Percentiles rank a stretch among this genome's conserved stretches.
These are phyloP conservation scores for Tetrapisispora fleetii DNA, from an alignment of 805 yeast species.

Conservation along the genomic window DNA sequence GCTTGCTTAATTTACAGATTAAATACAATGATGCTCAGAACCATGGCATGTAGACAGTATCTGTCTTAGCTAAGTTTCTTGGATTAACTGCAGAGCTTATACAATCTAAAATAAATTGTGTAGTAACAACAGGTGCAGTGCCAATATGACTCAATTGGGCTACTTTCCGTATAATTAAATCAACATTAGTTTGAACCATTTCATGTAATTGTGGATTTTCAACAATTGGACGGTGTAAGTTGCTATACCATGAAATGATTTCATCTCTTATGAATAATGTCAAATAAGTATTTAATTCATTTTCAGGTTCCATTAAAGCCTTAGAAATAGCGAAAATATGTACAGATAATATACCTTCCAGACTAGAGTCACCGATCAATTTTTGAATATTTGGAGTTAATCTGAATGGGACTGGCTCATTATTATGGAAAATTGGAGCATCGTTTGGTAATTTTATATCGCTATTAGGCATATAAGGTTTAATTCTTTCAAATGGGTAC, in stretches of 20 bases:
- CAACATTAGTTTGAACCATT: conserved; percentile 81
- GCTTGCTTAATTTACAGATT: neutral
- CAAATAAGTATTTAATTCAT: conserved; percentile 81
- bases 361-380: conserved; percentile 84
- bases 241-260: conserved; percentile 87
- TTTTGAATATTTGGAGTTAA: conserved; percentile 92
- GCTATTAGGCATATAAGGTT: conserved; percentile 29
- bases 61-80: conserved; percentile 82
- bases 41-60: conserved; percentile 92
- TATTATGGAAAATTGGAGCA: conserved; percentile 77
- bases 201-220: conserved; percentile 79
- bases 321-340: conserved; percentile 77
- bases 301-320: conserved; percentile 83
- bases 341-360: conserved; percentile 86
- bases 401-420: conserved; percentile 93
- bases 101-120: conserved; percentile 82
- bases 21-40: conserved; percentile 34
- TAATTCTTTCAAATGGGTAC: conserved; percentile 40
- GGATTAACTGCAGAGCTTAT: conserved; percentile 95
- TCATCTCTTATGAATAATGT: conserved; percentile 96
- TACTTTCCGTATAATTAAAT: conserved; percentile 69
- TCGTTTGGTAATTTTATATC: conserved; percentile 32
- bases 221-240: conserved; percentile 71
- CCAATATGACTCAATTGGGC: conserved; percentile 60
- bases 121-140: conserved; percentile 52